These are phyloP conservation scores for Pinus tabuliformis DNA, from an alignment of 75 land plant species.

Conservation along the genomic window DNA sequence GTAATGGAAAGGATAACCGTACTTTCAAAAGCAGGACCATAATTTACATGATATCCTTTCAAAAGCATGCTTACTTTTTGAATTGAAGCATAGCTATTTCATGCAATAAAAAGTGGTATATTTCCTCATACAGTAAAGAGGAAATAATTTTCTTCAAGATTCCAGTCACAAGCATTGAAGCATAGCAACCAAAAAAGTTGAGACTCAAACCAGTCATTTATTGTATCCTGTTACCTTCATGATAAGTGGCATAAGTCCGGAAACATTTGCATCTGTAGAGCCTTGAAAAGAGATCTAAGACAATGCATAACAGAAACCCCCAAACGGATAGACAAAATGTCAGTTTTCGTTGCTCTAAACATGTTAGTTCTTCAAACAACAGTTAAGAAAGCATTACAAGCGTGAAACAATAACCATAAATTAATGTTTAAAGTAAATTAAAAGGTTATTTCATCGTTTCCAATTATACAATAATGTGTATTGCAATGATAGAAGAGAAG, in stretches of 20 bases:
- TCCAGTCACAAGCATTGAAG: not conserved
- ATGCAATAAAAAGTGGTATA: not conserved
- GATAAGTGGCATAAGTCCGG: conserved; percentile 14
- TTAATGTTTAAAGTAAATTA: not conserved
- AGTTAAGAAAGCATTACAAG: too few species aligned
- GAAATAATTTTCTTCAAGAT: not conserved
- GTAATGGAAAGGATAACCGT: not conserved
- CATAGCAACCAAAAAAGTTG: not conserved
- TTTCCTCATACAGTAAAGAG: not conserved
- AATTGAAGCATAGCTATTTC: not conserved
- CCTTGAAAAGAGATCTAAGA: conserved; percentile 19
- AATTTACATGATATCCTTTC: not conserved
- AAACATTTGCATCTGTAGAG: not conserved
- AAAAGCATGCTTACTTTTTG: not conserved
- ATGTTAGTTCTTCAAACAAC: too few species aligned
- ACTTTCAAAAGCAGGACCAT: not conserved
- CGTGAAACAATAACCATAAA: not conserved
- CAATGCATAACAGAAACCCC: not conserved
- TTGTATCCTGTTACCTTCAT: conserved; percentile 15
- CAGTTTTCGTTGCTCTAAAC: not conserved
- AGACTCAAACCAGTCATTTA: not conserved
- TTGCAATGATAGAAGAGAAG: too few species aligned
- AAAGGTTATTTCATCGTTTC: not conserved
- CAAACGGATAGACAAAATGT: not conserved
- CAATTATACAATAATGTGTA: too few species aligned